Percentiles rank a stretch among this genome's conserved stretches.
Conservation (phyloP, 2,329 filamentous ascomycete species). For the Capronia epimyces region DNA sequence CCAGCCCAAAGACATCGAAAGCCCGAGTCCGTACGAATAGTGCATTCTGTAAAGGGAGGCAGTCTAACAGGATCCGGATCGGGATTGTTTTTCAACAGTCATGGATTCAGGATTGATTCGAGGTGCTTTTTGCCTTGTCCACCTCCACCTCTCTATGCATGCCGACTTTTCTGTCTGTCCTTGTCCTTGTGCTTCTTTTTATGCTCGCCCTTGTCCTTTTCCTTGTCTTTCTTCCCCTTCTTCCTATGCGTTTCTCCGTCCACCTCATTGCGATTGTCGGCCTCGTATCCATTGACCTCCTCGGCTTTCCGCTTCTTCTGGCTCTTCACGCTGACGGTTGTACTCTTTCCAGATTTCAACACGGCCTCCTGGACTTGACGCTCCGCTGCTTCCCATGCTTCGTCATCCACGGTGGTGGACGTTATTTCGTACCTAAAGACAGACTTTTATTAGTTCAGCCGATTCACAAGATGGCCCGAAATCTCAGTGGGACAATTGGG, state of each 20-base stretch:
- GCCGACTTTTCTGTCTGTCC: slow-evolving; percentile 4
- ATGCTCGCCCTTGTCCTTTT: slow-evolving; percentile 9
- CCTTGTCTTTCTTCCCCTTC: slow-evolving; percentile 30
- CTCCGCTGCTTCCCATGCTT: slow-evolving; percentile 60
- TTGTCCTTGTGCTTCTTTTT: slow-evolving; percentile 3
- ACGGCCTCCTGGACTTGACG: slow-evolving; percentile 60
- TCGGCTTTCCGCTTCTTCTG: slow-evolving; percentile 66
- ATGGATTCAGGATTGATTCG: too few relatives aligned
- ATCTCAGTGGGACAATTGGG: not conserved
- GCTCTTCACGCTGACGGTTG: slow-evolving; percentile 77
- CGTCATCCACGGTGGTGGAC: slow-evolving; percentile 40
- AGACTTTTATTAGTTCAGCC: slow-evolving; percentile 36
- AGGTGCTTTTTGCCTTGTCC: too few relatives aligned
- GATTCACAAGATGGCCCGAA: slow-evolving; percentile 33
- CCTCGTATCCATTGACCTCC: slow-evolving; percentile 38
- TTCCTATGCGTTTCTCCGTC: slow-evolving; percentile 26
- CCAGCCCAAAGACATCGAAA: too few relatives aligned
- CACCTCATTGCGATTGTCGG: slow-evolving; percentile 28
- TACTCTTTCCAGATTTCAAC: slow-evolving; percentile 47
- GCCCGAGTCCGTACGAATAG: too few relatives aligned
- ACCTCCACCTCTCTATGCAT: not conserved
- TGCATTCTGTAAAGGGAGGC: too few relatives aligned
- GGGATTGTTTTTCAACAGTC: too few relatives aligned
- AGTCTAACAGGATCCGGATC: too few relatives aligned
- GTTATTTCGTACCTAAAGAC: slow-evolving; percentile 41